Conservation (phyloP, 2,329 filamentous ascomycete species). For the Leptographium flavum region DNA sequence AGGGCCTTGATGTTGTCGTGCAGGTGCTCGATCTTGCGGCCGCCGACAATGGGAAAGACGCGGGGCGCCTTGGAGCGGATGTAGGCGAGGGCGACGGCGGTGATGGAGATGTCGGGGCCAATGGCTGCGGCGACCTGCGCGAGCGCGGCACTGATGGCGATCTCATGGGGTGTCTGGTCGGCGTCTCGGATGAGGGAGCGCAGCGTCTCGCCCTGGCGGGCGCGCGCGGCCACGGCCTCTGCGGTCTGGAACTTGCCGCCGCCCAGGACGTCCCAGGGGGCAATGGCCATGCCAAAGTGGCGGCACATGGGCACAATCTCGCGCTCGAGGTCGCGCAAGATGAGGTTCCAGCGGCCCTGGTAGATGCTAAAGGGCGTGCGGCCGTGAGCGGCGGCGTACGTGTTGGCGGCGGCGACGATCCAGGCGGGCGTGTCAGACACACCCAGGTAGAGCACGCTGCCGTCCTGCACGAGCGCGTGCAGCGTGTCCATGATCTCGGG, state of each 20-base stretch:
- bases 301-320: slow-evolving; percentile 28
- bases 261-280: slow-evolving; percentile 46
- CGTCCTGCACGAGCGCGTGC: slow-evolving; percentile 24
- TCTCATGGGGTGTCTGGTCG: slow-evolving; percentile 31
- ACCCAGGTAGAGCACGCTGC: slow-evolving; percentile 27
- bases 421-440: slow-evolving; percentile 25
- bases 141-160: slow-evolving; percentile 39
- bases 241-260: slow-evolving; percentile 33
- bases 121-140: slow-evolving; percentile 43
- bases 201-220: slow-evolving; percentile 23
- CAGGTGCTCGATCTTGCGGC: slow-evolving; percentile 36
- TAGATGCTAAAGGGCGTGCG: slow-evolving; percentile 24
- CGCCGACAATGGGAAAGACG: slow-evolving; percentile 39
- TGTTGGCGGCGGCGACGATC: slow-evolving; percentile 24
- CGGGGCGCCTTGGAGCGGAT: slow-evolving; percentile 34
- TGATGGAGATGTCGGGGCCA: slow-evolving; percentile 42
- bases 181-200: slow-evolving; percentile 13
- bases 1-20: slow-evolving; percentile 41
- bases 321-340: slow-evolving; percentile 20
- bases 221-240: slow-evolving; percentile 16
- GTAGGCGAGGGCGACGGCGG: slow-evolving; percentile 41
- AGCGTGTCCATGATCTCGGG: slow-evolving; percentile 28
- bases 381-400: slow-evolving; percentile 20
- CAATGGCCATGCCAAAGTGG: slow-evolving; percentile 32
- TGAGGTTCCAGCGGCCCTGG: slow-evolving; percentile 24